Base-by-base conservation (phyloP, 768 basidiomycete genomes). In the Mycena leptocephala region DNA sequence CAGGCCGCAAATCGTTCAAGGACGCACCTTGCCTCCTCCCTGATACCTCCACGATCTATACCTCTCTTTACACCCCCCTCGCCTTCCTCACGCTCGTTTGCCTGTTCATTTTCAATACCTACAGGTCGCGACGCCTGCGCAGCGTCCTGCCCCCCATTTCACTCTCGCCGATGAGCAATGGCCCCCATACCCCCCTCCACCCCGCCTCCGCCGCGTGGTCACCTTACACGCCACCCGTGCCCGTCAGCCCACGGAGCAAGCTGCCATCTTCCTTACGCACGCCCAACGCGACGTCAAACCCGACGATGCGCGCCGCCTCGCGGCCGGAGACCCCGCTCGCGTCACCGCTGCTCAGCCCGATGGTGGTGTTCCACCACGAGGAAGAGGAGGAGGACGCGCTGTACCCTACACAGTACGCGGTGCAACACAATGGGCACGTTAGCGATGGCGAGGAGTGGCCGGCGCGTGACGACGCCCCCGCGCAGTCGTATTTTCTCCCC, bases 1-100 rank as follows among this genome's bases (percentile, higher is more conserved):
- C 82, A 28, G 76, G 0, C 74, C 84, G 30, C 81, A 84, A 35
- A 28, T 91, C 93, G 0, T 89, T 93, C 74, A 89, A 90, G 28
- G 93, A 96, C 78, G 83, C 84, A n/a, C 89, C 92, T 0, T 98
- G 97, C 83, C 85, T 92, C 79, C 89, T 98, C n/a, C 97, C 97
- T 0, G 91, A 95, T 78, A 93, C 94, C 69, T 84, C 85, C 62
- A 85, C 86, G 26, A 89, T 95, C 39, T 93, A 94, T 83, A 85
- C 85, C 22, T 85, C 87, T 51, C 83, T 92, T 53, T 97, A 97
- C 83, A 74, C 91, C n/a, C 93, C 95, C 7, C 88, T 91, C 48
- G 81, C 91, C n/a, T 48, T 91, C 70, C 76, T 95, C 43, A 92
- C 93, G 5, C 70, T 93, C 22, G 32, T 92, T 28, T 70, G 86